Conservation (phyloP, 2,329 filamentous ascomycete species). For the Exophiala phaeomuriformis region DNA sequence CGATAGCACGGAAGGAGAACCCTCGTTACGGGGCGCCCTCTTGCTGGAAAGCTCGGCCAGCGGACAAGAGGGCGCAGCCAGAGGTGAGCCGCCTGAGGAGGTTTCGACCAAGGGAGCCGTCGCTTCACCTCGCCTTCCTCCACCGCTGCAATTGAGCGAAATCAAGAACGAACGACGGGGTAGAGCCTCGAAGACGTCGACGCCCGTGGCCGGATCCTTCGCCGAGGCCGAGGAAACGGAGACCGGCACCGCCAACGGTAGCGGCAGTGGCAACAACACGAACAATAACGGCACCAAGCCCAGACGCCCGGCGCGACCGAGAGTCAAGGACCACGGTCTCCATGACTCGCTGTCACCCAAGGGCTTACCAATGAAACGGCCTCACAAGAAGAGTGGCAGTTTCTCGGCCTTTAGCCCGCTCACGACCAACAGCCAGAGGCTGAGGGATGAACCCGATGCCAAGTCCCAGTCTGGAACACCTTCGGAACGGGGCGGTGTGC, state of each 20-base stretch:
- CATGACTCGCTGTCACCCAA: slow-evolving; percentile 27
- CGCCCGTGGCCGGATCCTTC: slow-evolving; percentile 35
- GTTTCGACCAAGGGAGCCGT: slow-evolving; percentile 8
- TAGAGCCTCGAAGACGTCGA: slow-evolving; percentile 37
- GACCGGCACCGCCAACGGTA: slow-evolving; percentile 11
- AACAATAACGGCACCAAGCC: slow-evolving; percentile 10
- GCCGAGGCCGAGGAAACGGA: slow-evolving; percentile 30
- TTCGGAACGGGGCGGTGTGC: slow-evolving; percentile 27
- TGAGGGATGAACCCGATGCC: slow-evolving; percentile 12
- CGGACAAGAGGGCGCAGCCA: slow-evolving; percentile 35
- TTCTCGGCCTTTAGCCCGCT: slow-evolving; percentile 20
- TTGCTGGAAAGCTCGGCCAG: slow-evolving; percentile 20
- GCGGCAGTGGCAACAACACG: not conserved
- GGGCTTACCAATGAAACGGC: slow-evolving; percentile 30
- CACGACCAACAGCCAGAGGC: slow-evolving; percentile 1
- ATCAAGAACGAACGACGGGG: slow-evolving; percentile 26
- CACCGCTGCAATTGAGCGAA: slow-evolving; percentile 17
- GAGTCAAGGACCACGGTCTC: slow-evolving; percentile 27
- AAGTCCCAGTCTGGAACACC: slow-evolving; percentile 8
- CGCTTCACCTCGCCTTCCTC: slow-evolving; percentile 30
- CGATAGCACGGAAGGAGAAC: slow-evolving; percentile 23
- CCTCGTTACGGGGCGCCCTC: slow-evolving; percentile 30
- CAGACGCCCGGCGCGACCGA: slow-evolving; percentile 22
- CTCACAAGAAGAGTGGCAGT: slow-evolving; percentile 34
- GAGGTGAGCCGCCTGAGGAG: slow-evolving; percentile 14